Evolutionary conservation across 179 eudicot genomes (phyloP), one percentile per base, ranked within the genome.

Genomic region (Beta macrorhiza): DNA sequence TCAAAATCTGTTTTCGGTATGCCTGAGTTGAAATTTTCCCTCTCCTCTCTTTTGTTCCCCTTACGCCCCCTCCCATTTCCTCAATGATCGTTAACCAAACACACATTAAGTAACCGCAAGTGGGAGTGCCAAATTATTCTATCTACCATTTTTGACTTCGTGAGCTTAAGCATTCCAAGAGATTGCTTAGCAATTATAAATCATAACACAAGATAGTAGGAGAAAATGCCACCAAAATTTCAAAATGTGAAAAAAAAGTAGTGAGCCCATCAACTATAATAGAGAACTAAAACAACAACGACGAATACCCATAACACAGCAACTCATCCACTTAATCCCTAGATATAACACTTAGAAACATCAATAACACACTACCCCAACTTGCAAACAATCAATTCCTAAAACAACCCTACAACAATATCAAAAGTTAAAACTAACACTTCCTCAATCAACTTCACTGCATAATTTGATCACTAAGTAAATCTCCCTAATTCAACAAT

Each of bases 361-460:
- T 55, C 25, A 25, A 55, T 55, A 55, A 55, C 14, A 55, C 58
- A 55, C 14, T 55, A 55, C 25, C 25, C 25, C 25, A 25, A 25
- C n/a, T 9, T 25, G 6, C 19, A 61, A 29, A 10, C 42, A 72
- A 72, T 22, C 59, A 51, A 51, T 49, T 25, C 0, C 15, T 51
- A 51, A 62, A 73, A 59, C 20, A 75, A 2, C 58, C 75, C n/a
- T 74, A 72, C 42, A 63, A 72, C 42, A 63, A 63, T 3, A 80
- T 7, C 77, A 64, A 64, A 74, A 25, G 63, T 72, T 12, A 75
- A 80, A 25, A 25, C 25, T 25, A 25, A 25, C 68, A 45, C 77
- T 17, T 29, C 55, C 10, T 7, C 76, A 59, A 70, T 71, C 76
- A 72, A 72, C 77, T 71, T 32, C 73, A 80, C 78, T 80, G 44